Evolutionary conservation across 306 rosid genomes (phyloP).

Genomic region (Acmispon strigosus): DNA sequence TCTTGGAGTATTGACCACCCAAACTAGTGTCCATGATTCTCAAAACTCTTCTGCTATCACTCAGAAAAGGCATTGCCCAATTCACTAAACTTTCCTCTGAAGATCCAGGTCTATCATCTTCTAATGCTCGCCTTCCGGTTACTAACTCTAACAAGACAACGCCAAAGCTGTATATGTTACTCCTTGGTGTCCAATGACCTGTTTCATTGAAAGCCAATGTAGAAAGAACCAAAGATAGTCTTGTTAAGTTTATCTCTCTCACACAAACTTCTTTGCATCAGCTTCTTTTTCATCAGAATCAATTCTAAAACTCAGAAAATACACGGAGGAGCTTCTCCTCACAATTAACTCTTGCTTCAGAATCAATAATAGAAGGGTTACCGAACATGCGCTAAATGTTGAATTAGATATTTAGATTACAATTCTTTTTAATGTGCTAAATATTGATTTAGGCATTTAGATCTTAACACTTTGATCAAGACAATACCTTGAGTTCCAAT

Average conservation of each 20-base stretch:
- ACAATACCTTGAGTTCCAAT: conserved; percentile 58
- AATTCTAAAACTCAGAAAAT: too few species aligned
- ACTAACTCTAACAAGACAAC: conserved; percentile 76
- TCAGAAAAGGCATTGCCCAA: conserved; percentile 82
- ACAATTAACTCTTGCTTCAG: too few species aligned
- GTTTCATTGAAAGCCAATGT: conserved; percentile 18
- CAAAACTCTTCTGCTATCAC: conserved; percentile 54
- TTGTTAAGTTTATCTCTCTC: not conserved
- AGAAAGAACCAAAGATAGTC: not conserved
- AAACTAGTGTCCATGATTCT: conserved; percentile 88
- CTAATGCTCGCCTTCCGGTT: conserved; percentile 68
- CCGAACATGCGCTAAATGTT: not conserved
- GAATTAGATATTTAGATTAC: not conserved
- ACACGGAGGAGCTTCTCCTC: too few species aligned
- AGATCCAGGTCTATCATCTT: conserved; percentile 43
- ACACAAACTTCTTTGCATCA: not conserved
- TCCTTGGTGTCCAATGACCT: conserved; percentile 86
- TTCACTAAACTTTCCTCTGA: conserved; percentile 76
- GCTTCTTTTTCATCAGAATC: too few species aligned
- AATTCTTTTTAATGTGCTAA: not conserved
- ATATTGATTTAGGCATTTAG: not conserved
- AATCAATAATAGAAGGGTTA: too few species aligned
- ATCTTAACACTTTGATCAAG: conserved; percentile 3
- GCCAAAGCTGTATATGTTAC: conserved; percentile 87
- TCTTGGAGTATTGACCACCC: conserved; percentile 88